Conservation (phyloP, 2,329 filamentous ascomycete species). For the Microdochium paspali region DNA sequence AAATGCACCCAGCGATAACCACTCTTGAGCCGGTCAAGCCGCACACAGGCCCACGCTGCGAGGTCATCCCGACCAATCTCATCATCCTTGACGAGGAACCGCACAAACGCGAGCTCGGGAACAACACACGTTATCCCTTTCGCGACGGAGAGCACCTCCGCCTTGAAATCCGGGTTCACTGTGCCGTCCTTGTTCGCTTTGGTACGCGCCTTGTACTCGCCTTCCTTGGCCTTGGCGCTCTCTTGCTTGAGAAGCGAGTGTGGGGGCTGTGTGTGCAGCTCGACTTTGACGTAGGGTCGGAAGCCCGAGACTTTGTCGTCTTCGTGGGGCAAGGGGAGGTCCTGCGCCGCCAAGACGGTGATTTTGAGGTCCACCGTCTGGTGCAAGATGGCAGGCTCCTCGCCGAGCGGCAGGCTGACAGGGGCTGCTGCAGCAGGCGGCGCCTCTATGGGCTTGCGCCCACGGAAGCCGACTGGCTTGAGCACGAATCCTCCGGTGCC, state of each 20-base stretch:
- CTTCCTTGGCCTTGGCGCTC: constrained; percentile 46
- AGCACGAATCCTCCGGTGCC: constrained; percentile 77
- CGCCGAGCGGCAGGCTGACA: neutral
- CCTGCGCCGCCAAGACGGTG: constrained; percentile 67
- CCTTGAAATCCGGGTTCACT: constrained; percentile 52
- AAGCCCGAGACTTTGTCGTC: constrained; percentile 47
- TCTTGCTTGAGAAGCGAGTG: constrained; percentile 23
- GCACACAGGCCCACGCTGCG: constrained; percentile 81
- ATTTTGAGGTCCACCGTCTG: constrained; percentile 61
- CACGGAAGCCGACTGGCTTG: constrained; percentile 58
- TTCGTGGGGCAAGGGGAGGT: constrained; percentile 54
- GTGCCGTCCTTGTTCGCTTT: constrained; percentile 40
- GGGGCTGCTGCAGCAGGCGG: neutral
- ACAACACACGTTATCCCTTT: constrained; percentile 35
- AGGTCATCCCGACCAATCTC: constrained; percentile 70
- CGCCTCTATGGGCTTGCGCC: constrained; percentile 14
- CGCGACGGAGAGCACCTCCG: constrained; percentile 41
- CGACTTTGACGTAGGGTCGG: constrained; percentile 73
- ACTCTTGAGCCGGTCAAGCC: constrained; percentile 67
- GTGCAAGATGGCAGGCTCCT: constrained; percentile 28
- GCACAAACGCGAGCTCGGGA: constrained; percentile 62
- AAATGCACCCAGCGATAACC: constrained; percentile 29
- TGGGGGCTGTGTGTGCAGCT: constrained; percentile 64
- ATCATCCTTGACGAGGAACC: constrained; percentile 83
- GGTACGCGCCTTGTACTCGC: constrained; percentile 49